Conservation (phyloP, 2,329 filamentous ascomycete genomes). For the Dactylellina leptospora region DNA sequence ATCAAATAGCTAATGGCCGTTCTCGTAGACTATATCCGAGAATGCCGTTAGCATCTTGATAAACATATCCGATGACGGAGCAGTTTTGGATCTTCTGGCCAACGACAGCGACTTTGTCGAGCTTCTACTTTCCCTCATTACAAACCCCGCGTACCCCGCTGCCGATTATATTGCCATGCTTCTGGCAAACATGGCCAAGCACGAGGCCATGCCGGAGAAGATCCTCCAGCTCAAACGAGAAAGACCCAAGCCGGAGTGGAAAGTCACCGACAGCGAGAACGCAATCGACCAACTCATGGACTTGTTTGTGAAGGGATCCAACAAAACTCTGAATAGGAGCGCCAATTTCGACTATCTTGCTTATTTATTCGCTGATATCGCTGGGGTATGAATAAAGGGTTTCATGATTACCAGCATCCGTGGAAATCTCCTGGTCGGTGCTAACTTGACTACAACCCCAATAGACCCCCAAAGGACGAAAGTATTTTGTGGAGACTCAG, state of each 20-base stretch:
- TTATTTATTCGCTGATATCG: constrained; percentile 92
- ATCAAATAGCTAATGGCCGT: neutral
- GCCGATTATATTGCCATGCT: constrained; percentile 90
- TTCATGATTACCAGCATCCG: too few relatives aligned
- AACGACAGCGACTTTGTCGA: constrained; percentile 84
- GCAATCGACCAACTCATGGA: constrained; percentile 92
- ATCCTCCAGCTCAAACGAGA: constrained; percentile 43
- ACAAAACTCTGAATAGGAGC: constrained; percentile 80
- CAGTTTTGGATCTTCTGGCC: constrained; percentile 76
- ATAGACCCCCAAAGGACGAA: constrained; percentile 74
- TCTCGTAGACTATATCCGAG: constrained; percentile 60
- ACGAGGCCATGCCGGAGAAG: constrained; percentile 70
- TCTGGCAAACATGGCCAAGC: constrained; percentile 88
- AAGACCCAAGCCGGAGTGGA: constrained; percentile 73
- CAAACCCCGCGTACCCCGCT: constrained; percentile 77
- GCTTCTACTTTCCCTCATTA: constrained; percentile 75
- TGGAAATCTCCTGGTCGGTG: too few relatives aligned
- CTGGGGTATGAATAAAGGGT: constrained; percentile 69
- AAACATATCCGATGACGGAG: constrained; percentile 80
- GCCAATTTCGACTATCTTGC: constrained; percentile 92
- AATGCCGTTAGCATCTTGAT: constrained; percentile 90
- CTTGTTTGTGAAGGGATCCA: constrained; percentile 91
- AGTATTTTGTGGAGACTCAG: constrained; percentile 77
- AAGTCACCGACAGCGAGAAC: constrained; percentile 75
- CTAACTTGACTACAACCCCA: too few relatives aligned